A percentile compares a stretch with the other conserved stretches of the same genome.
Conservation (phyloP, 345 rosid species). For the Euphorbia tirucalli region DNA sequence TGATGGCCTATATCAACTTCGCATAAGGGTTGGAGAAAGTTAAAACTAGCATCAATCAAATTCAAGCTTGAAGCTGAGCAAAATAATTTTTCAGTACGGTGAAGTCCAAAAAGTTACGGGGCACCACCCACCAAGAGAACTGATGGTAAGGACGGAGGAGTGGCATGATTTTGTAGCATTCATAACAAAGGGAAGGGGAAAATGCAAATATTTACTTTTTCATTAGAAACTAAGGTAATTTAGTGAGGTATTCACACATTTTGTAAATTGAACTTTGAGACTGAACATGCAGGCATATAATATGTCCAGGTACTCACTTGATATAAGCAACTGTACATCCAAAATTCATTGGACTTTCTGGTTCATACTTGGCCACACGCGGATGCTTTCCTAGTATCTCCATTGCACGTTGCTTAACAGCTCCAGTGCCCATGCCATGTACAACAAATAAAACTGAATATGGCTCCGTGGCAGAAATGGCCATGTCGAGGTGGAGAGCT, state of each 20-base stretch:
- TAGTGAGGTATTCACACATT: not conserved
- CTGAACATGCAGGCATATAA: not conserved
- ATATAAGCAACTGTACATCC: constrained; percentile 92
- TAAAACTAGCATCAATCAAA: not conserved
- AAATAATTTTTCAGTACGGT: too few relatives aligned
- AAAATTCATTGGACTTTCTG: constrained; percentile 71
- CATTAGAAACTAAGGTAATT: not conserved
- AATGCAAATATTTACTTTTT: not conserved
- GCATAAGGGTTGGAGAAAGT: not conserved
- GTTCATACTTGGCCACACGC: constrained; percentile 60
- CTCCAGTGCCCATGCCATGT: constrained; percentile 85
- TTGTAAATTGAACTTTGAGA: not conserved
- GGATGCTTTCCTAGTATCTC: constrained; percentile 56
- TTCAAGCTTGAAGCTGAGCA: not conserved
- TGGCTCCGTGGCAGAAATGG: constrained; percentile 46
- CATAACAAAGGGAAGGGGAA: not conserved
- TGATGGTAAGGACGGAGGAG: not conserved
- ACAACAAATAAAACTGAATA: constrained; percentile 59
- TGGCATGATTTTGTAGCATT: not conserved
- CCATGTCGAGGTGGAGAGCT: constrained; percentile 57
- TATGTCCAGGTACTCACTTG: constrained; percentile 32
- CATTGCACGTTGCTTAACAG: constrained; percentile 60
- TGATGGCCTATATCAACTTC: not conserved
- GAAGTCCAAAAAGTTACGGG: too few relatives aligned
- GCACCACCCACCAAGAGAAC: not conserved